Evolutionary conservation across 2,329 filamentous ascomycete species (phyloP).

Genomic region (Phaeosphaeria sp.): DNA sequence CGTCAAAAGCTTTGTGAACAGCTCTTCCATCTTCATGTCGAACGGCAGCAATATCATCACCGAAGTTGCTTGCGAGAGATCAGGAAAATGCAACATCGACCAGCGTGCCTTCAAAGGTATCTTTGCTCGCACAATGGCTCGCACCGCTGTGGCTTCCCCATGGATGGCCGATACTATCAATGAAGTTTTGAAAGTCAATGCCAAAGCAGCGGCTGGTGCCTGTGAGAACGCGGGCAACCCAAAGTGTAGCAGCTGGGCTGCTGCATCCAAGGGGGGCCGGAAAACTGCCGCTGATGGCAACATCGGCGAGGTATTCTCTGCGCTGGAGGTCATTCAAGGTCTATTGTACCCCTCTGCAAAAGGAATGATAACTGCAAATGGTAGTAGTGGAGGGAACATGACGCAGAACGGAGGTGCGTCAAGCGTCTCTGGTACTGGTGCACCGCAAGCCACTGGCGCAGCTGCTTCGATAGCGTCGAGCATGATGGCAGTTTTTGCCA

Average conservation of each 20-base stretch:
- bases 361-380: neutral
- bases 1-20: conserved; percentile 25
- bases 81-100: conserved; percentile 65
- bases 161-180: conserved; percentile 18
- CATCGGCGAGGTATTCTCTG: conserved; percentile 24
- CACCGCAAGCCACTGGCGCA: conserved; percentile 11
- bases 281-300: conserved; percentile 17
- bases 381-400: neutral
- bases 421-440: conserved; percentile 8
- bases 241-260: conserved; percentile 22
- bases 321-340: conserved; percentile 32
- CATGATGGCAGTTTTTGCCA: conserved; percentile 10
- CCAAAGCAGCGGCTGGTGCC: conserved; percentile 23
- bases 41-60: conserved; percentile 63
- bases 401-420: conserved; percentile 8
- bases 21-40: conserved; percentile 44
- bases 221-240: conserved; percentile 18
- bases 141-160: conserved; percentile 29
- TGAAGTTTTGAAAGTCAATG: conserved; percentile 25
- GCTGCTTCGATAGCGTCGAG: conserved; percentile 12
- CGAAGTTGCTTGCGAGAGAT: conserved; percentile 69
- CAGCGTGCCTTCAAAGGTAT: conserved; percentile 69
- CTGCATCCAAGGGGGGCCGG: neutral
- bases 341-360: conserved; percentile 26
- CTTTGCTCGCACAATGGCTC: conserved; percentile 26